These are phyloP conservation scores for Globisporangium abappressorium DNA, from an alignment of 352 stramenopile genomes.

Conservation along the genomic window DNA sequence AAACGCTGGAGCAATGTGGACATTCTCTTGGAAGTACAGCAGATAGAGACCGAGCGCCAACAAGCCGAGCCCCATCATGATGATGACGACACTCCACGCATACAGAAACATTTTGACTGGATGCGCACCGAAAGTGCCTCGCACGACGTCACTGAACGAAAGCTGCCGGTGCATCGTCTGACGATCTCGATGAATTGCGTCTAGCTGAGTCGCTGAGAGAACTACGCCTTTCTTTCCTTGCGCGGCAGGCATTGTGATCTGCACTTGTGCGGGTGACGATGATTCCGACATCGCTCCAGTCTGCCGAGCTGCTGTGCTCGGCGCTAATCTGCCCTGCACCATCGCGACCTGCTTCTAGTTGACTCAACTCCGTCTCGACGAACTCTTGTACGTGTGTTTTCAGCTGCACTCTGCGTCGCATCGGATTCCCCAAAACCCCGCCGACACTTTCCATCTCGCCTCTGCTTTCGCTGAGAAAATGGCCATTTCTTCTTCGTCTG, in stretches of 20 bases:
- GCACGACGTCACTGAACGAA: constrained; percentile 39
- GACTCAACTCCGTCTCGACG: background rate
- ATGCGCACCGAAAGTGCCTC: constrained; percentile 25
- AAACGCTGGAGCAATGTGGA: constrained; percentile 40
- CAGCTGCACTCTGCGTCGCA: background rate
- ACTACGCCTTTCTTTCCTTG: background rate
- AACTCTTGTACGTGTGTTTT: background rate
- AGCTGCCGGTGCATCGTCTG: constrained; percentile 27
- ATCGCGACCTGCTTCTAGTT: background rate
- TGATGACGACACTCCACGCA: constrained; percentile 48
- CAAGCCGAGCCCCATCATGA: constrained; percentile 42
- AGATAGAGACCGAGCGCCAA: constrained; percentile 57
- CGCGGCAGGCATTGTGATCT: background rate
- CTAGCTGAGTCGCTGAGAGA: constrained; percentile 21
- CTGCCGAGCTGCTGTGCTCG: background rate
- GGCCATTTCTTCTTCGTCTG: background rate
- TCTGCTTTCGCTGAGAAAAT: constrained; percentile 11
- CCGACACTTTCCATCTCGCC: background rate
- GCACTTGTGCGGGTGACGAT: constrained; percentile 6
- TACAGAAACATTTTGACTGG: constrained; percentile 49
- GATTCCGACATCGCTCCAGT: background rate
- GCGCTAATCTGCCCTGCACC: background rate
- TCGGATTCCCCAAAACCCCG: background rate
- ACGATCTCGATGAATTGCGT: constrained; percentile 31
- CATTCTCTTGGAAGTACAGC: constrained; percentile 60